phyloP scores from a whole-genome alignment of 805 yeast species.

The Metschnikowia borealis region DNA sequence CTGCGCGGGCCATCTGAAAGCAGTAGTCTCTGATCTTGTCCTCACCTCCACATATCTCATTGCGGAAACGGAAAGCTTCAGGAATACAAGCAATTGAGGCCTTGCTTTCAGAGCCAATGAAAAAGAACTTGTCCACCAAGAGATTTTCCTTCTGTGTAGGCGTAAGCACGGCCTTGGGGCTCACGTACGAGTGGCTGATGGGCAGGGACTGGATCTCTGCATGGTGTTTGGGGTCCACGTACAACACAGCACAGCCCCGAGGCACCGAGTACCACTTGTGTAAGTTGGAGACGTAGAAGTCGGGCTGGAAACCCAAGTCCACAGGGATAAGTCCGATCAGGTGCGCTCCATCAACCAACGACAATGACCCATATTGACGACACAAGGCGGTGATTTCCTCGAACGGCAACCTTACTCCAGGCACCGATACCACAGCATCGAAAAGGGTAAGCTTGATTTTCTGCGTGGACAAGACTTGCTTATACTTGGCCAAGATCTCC shows the following conservation, averaged over 20 bases:
- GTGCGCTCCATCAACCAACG: slow-evolving; percentile 73
- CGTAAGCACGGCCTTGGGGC: slow-evolving; percentile 25
- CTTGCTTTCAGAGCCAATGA: slow-evolving; percentile 48
- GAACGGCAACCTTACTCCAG: slow-evolving; percentile 59
- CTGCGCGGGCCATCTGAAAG: slow-evolving; percentile 40
- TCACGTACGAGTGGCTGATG: slow-evolving; percentile 46
- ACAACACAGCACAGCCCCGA: slow-evolving; percentile 54
- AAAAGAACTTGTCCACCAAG: slow-evolving; percentile 45
- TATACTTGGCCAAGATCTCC: slow-evolving; percentile 24
- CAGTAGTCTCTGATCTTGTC: slow-evolving; percentile 47
- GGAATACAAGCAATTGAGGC: slow-evolving; percentile 40
- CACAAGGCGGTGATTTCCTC: slow-evolving; percentile 45
- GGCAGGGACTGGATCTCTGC: slow-evolving; percentile 52
- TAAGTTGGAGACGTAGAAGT: slow-evolving; percentile 56
- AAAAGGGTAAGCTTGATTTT: slow-evolving; percentile 44
- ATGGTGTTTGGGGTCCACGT: slow-evolving; percentile 53
- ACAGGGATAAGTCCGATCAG: slow-evolving; percentile 52
- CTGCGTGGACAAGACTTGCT: slow-evolving; percentile 18
- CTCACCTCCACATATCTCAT: slow-evolving; percentile 58
- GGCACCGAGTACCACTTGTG: slow-evolving; percentile 71
- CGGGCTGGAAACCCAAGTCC: slow-evolving; percentile 48
- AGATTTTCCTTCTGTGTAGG: slow-evolving; percentile 21
- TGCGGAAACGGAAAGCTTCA: slow-evolving; percentile 52
- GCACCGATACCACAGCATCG: slow-evolving; percentile 61
- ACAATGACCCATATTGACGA: slow-evolving; percentile 41